Conservation (phyloP, 805 yeast genomes). For the Pichia ethanolica region DNA sequence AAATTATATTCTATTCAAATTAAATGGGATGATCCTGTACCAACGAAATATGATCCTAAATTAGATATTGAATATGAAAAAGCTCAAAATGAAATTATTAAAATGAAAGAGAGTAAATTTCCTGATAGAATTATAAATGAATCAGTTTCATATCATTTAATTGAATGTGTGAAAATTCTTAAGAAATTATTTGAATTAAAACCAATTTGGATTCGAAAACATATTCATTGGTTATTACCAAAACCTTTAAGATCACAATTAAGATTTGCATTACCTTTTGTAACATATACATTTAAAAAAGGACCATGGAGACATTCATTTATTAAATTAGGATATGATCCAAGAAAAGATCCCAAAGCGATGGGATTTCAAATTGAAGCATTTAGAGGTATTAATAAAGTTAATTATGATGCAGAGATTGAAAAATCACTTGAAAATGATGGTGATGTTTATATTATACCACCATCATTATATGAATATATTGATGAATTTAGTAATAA, state of each 20-base stretch:
- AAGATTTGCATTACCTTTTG: conserved; percentile 76
- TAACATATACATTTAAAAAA: conserved; percentile 70
- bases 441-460: conserved; percentile 18
- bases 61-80: conserved; percentile 39
- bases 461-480: conserved; percentile 18
- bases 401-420: conserved; percentile 17
- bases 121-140: conserved; percentile 19
- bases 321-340: conserved; percentile 73
- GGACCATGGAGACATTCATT: conserved; percentile 96
- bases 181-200: conserved; percentile 51
- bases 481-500: conserved; percentile 18
- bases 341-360: conserved; percentile 44
- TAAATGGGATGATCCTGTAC: conserved; percentile 42
- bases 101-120: conserved; percentile 19
- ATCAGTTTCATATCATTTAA: conserved; percentile 28
- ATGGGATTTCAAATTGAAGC: conserved; percentile 79
- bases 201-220: conserved; percentile 84
- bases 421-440: conserved; percentile 19
- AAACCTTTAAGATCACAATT: conserved; percentile 37
- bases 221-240: conserved; percentile 51
- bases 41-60: conserved; percentile 42
- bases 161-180: conserved; percentile 38
- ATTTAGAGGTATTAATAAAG: conserved; percentile 38
- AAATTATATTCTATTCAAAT: conserved; percentile 50
- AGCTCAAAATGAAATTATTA: conserved; percentile 28